These are phyloP conservation scores for Kodamaea neixiangensis DNA, from an alignment of 805 yeast species.

Conservation along the genomic window DNA sequence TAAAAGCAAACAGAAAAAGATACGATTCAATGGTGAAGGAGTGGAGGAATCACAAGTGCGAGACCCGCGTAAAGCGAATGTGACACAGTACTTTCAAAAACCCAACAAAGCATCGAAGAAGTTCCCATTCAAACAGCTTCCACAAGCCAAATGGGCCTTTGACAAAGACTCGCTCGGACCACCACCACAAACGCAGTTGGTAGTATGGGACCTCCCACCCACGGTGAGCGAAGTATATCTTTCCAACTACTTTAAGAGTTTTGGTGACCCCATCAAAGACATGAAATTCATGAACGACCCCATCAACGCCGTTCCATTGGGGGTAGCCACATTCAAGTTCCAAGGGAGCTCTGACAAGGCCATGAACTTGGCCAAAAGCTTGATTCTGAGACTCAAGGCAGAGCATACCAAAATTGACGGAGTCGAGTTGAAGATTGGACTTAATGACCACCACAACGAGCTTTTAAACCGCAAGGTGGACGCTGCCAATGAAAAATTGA, in stretches of 20 bases:
- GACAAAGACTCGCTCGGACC: conserved; percentile 77
- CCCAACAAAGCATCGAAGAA: conserved; percentile 42
- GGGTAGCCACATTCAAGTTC: conserved; percentile 64
- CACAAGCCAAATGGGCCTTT: conserved; percentile 47
- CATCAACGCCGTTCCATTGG: conserved; percentile 74
- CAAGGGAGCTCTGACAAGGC: conserved; percentile 55
- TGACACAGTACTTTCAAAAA: conserved; percentile 33
- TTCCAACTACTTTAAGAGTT: conserved; percentile 55
- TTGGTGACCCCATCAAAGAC: conserved; percentile 61
- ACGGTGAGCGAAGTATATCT: conserved; percentile 49
- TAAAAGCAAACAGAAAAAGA: conserved; percentile 38
- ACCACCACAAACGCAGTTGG: conserved; percentile 67
- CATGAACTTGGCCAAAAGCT: conserved; percentile 34
- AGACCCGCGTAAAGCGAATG: conserved; percentile 46
- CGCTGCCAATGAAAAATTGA: conserved; percentile 31
- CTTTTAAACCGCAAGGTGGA: conserved; percentile 39
- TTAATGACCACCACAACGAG: conserved; percentile 48
- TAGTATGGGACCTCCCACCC: conserved; percentile 66
- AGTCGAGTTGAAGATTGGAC: conserved; percentile 50
- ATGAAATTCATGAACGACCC: conserved; percentile 68
- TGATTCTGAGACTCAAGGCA: conserved; percentile 27
- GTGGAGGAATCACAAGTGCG: conserved; percentile 14
- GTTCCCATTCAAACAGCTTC: conserved; percentile 44
- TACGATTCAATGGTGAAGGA: conserved; percentile 38
- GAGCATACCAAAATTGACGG: conserved; percentile 52